phyloP scores from a whole-genome alignment of 805 yeast genomes.

The Pichia membranifaciens region DNA sequence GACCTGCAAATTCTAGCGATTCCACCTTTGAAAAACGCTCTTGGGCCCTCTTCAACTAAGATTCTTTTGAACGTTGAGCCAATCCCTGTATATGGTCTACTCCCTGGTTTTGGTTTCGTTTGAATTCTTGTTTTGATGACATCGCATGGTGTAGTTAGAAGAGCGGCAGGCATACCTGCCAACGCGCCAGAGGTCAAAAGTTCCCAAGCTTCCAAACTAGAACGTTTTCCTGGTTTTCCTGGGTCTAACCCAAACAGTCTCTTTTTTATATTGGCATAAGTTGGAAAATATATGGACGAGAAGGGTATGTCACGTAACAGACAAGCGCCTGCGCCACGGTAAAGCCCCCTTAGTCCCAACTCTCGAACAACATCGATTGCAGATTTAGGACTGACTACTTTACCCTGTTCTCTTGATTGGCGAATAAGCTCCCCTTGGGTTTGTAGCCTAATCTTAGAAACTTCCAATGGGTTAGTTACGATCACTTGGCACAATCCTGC shows the following conservation, averaged over 20 bases:
- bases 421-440: conserved; percentile 71
- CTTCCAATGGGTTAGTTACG: conserved; percentile 93
- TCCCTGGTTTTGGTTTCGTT: conserved; percentile 72
- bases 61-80: conserved; percentile 71
- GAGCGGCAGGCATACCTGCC: conserved; percentile 98
- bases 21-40: conserved; percentile 93
- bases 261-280: conserved; percentile 89
- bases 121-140: conserved; percentile 94
- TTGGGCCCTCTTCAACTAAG: conserved; percentile 72
- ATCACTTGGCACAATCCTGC: conserved; percentile 97
- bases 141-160: conserved; percentile 93
- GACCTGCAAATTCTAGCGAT: conserved; percentile 91
- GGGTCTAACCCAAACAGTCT: conserved; percentile 81
- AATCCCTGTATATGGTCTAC: conserved; percentile 70
- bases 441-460: conserved; percentile 90
- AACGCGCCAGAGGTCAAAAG: conserved; percentile 81
- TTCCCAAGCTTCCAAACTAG: conserved; percentile 72
- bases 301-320: conserved; percentile 92
- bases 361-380: conserved; percentile 71
- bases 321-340: conserved; percentile 90
- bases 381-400: conserved; percentile 34
- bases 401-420: conserved; percentile 32
- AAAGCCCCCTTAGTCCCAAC: conserved; percentile 78
- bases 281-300: conserved; percentile 94
- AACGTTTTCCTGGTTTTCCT: conserved; percentile 47